Evolutionary conservation across 2,329 filamentous ascomycete species (phyloP), one percentile per base, ranked within the genome.

Genomic region (Venturia nashicola): DNA sequence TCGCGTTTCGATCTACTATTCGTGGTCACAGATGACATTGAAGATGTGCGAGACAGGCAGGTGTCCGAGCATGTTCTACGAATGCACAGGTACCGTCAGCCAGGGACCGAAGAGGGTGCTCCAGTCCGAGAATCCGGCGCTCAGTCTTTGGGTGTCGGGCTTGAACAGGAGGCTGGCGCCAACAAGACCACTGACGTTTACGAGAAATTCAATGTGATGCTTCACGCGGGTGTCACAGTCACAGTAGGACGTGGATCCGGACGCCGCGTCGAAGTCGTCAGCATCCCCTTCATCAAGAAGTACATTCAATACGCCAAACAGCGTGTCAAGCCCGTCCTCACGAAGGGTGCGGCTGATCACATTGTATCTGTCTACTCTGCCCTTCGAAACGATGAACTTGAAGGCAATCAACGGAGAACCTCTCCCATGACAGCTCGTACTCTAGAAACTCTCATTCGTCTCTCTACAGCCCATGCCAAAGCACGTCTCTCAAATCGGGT

Each of bases 1-100:
- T 97, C 94, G 5, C 94, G 94, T 89, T 99, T 99, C 75, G 94
- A 99, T 86, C 82, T 99, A 70, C 81, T 99, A 1, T 99, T 99
- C 72, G 89, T 99, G 59, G 92, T 99, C 55, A 99, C 94, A 1
- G 94, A 99, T 74, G 94, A 99, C 71, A 97, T 99, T 67, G 93
- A 99, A 71, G 94, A 99, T 72, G 86, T 90, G 2, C 84, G 91
- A 61, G 94, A 99, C 76, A 84, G 94, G 59, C 87, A 91, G 72
- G 85, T 99, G 14, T 97, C 93, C 0, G 94, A 99, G 76, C 94
- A 99, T 71, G 94, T 99, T 64, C 82, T 99, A 40, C 90, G 93
- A 65, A 97, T 97, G 92, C 94, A 99, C 73, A 83, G 91, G 60
- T 99, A 97, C 77, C 90, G 94, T 62, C 88, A 94, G 70, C 88